Conservation (phyloP, 1,284 basidiomycete species). For the Wallemia ichthyophaga region DNA sequence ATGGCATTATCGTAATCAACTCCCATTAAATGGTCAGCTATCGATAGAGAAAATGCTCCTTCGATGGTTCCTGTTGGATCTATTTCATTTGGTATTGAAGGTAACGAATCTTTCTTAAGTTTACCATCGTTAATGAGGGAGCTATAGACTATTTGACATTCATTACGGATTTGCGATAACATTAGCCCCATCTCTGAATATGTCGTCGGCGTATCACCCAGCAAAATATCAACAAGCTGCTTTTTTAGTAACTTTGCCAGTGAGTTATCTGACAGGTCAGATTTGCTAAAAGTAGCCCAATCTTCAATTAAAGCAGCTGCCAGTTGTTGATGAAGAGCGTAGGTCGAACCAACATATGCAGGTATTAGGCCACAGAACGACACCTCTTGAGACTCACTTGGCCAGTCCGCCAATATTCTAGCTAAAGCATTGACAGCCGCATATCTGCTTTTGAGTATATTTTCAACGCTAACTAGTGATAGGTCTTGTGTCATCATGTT, state of each 20-base stretch:
- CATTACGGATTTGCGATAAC: constrained; percentile 45
- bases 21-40: constrained; percentile 40
- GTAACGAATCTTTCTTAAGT: constrained; percentile 45
- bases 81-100: constrained; percentile 42
- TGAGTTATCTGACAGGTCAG: neutral
- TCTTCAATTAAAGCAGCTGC: constrained; percentile 62
- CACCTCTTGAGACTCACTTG: constrained; percentile 16
- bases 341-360: constrained; percentile 54
- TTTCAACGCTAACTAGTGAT: constrained; percentile 46
- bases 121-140: constrained; percentile 63
- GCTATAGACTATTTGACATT: constrained; percentile 48
- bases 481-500: constrained; percentile 79
- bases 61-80: constrained; percentile 33
- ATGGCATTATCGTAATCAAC: constrained; percentile 35
- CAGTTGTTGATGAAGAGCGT: constrained; percentile 71
- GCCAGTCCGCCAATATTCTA: constrained; percentile 35
- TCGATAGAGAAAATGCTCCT: constrained; percentile 48
- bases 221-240: constrained; percentile 39
- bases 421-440: constrained; percentile 56
- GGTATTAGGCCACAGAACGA: constrained; percentile 27
- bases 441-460: constrained; percentile 51
- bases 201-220: constrained; percentile 37
- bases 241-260: constrained; percentile 23
- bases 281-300: constrained; percentile 29
- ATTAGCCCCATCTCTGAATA: constrained; percentile 77